Base-by-base conservation (phyloP, 306 rosid species). In the Phaseolus lunatus region DNA sequence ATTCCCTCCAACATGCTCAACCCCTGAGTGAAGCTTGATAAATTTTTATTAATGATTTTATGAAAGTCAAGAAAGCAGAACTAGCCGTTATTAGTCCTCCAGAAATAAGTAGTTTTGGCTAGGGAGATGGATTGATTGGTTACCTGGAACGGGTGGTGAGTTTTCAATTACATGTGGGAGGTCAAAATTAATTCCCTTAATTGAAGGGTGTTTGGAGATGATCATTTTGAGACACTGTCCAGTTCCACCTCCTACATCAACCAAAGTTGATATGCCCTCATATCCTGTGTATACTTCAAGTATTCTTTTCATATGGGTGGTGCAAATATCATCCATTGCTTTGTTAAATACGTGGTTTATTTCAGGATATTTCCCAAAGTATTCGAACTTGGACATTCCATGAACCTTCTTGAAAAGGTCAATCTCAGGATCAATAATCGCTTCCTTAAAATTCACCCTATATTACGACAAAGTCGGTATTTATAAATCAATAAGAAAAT, bases 181-280 rank as follows among this genome's bases (percentile, higher is more conserved):
- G 69, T 85, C 86, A 72, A 82, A 85, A 58, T 85, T 85, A 45
- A 85, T 58, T 0, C 78, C 86, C 20, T 79, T 82, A 0, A 85
- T 82, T 27, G 29, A 75, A 75, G 86, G 78, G 39, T 76, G 79
- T 43, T 76, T 84, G 45, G 82, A 27, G 20, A 82, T 54, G 19
- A 85, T 75, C 77, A 48, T 33, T 12, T 70, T 70, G 44, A 82
- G 86, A 67, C 15, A 37, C 49, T 79, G 79, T 22, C 88, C 86
- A 26, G 0, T 45, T 5, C 86, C 88, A 62, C 88, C 88, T 8
- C 31, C 88, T n/a, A 85, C 86, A 1, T 81, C 86, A n/a, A 85
- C 86, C 48, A 78, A 35, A 8, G 75, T 45, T 74, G 84, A 74
- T 24, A 78, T 0, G 13, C 88, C 79, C 9, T 80, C 87, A 70